phyloP scores from a whole-genome alignment of 352 stramenopile species.

The Phytophthora rubi region DNA sequence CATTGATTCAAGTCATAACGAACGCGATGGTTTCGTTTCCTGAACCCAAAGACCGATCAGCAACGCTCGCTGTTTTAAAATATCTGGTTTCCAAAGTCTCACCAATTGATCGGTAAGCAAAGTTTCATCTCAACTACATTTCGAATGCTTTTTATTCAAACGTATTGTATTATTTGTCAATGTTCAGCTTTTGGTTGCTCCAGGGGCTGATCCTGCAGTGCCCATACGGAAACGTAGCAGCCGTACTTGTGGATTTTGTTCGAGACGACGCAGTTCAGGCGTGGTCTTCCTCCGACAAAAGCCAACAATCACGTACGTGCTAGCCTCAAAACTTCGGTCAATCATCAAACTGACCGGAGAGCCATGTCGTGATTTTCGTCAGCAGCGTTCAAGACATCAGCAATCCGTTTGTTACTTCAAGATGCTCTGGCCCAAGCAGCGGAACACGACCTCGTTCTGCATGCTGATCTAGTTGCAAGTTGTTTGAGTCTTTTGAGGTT shows the following conservation, averaged over 20 bases:
- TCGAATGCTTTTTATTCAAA: neutral
- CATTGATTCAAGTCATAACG: constrained; percentile 64
- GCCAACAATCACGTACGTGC: constrained; percentile 39
- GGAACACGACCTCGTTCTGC: constrained; percentile 64
- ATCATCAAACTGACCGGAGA: constrained; percentile 8
- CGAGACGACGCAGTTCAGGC: constrained; percentile 48
- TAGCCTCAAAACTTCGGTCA: neutral
- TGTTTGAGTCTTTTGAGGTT: constrained; percentile 73
- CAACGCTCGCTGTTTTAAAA: constrained; percentile 45
- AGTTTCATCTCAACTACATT: neutral
- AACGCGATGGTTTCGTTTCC: constrained; percentile 78
- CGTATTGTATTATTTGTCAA: neutral
- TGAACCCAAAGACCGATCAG: constrained; percentile 46
- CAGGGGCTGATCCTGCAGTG: constrained; percentile 53
- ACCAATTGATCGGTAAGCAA: constrained; percentile 42
- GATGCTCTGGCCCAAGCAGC: constrained; percentile 47
- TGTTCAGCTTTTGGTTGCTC: constrained; percentile 58
- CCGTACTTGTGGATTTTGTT: constrained; percentile 69
- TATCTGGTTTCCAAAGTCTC: constrained; percentile 46
- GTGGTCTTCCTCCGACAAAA: constrained; percentile 41
- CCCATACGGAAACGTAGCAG: constrained; percentile 75
- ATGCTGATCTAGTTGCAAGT: constrained; percentile 72
- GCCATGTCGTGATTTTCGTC: neutral
- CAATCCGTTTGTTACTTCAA: constrained; percentile 40
- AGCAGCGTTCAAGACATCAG: constrained; percentile 35